Conservation (phyloP, 1,139 yeast genomes). For the Yamadazyma friedrichii region DNA sequence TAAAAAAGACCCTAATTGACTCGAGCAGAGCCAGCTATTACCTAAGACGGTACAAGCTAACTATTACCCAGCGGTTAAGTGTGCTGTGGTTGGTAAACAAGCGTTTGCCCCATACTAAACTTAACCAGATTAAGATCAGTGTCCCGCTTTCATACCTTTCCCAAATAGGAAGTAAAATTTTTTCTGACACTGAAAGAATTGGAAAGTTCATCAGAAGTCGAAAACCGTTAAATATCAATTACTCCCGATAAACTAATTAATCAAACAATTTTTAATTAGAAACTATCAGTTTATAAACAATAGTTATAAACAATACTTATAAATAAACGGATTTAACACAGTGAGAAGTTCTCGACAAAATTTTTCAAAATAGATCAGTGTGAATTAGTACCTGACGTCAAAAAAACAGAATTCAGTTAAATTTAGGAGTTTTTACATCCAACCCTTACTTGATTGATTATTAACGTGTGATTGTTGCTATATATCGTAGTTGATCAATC, state of each 20-base stretch:
- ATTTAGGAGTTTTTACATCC: too few species aligned
- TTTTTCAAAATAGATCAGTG: conserved; percentile 1
- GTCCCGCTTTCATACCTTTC: conserved; percentile 3
- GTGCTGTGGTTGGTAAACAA: too few species aligned
- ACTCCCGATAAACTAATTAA: neutral
- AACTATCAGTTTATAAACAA: neutral
- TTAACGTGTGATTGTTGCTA: too few species aligned
- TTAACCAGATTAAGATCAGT: neutral
- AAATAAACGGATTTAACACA: too few species aligned
- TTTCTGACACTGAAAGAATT: neutral
- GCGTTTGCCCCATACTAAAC: neutral
- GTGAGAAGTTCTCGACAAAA: conserved; percentile 1
- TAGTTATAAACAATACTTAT: too few species aligned
- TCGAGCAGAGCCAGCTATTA: neutral
- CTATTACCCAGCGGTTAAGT: too few species aligned
- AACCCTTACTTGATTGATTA: too few species aligned
- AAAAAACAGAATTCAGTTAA: neutral
- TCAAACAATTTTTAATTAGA: neutral
- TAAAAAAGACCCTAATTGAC: too few species aligned
- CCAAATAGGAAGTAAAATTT: conserved; percentile 1
- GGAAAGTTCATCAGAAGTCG: neutral
- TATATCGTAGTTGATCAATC: neutral
- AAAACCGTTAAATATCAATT: neutral
- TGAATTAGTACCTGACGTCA: neutral
- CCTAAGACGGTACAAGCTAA: neutral